Conservation (phyloP, 805 yeast species). For the Lachancea lanzarotensis region DNA sequence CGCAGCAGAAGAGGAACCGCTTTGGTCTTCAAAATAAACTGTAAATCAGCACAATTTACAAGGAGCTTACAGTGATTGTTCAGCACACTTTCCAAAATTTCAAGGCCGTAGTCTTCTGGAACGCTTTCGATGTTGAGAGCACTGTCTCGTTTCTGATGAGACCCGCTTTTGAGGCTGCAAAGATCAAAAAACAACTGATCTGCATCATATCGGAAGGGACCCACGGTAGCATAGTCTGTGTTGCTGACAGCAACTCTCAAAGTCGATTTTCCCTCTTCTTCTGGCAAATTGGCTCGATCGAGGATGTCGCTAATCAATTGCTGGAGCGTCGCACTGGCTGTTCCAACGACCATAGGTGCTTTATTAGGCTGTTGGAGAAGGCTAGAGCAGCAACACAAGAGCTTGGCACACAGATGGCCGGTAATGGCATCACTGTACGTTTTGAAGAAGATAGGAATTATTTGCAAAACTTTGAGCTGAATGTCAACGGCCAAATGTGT, state of each 20-base stretch:
- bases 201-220: slow-evolving; percentile 59
- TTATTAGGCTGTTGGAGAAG: slow-evolving; percentile 63
- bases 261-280: slow-evolving; percentile 20
- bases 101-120: slow-evolving; percentile 67
- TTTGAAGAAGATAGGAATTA: slow-evolving; percentile 68
- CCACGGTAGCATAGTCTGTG: slow-evolving; percentile 37
- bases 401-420: slow-evolving; percentile 49
- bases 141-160: slow-evolving; percentile 44
- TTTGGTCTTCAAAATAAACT: slow-evolving; percentile 55
- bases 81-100: slow-evolving; percentile 72
- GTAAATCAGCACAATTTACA: slow-evolving; percentile 53
- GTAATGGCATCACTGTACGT: slow-evolving; percentile 50
- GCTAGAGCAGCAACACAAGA: slow-evolving; percentile 59
- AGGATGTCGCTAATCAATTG: slow-evolving; percentile 75
- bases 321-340: slow-evolving; percentile 90
- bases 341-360: slow-evolving; percentile 71
- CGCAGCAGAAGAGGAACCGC: slow-evolving; percentile 73
- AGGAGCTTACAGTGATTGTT: slow-evolving; percentile 56
- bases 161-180: slow-evolving; percentile 49
- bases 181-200: slow-evolving; percentile 64
- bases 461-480: slow-evolving; percentile 79
- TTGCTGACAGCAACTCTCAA: slow-evolving; percentile 42
- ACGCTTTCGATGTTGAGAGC: slow-evolving; percentile 48
- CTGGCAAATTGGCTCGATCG: slow-evolving; percentile 44
- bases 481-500: slow-evolving; percentile 72